phyloP scores from a whole-genome alignment of 805 yeast genomes.

The Spencermartinsiella europaea region DNA sequence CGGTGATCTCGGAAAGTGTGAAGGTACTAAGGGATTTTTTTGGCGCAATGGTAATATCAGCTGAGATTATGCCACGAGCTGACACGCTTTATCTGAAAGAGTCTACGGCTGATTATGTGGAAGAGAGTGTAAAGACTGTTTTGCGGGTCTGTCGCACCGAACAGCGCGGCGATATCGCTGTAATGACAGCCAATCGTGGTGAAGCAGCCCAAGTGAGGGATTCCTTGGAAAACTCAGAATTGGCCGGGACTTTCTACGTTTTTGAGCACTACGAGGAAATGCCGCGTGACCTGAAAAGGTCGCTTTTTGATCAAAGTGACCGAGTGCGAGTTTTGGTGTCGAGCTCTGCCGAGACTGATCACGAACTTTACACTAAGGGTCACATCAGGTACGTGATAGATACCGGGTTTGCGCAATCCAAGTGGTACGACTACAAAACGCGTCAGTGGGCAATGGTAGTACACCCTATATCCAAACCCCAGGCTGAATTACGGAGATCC shows the following conservation, averaged over 20 bases:
- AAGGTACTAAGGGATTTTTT: slow-evolving; percentile 1
- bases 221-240: slow-evolving; percentile 17
- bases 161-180: slow-evolving; percentile 52
- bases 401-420: slow-evolving; percentile 68
- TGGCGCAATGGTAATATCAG: neutral
- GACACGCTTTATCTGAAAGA: slow-evolving; percentile 55
- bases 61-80: neutral
- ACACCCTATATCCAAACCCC: slow-evolving; percentile 50
- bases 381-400: slow-evolving; percentile 55
- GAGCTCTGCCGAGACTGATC: slow-evolving; percentile 2
- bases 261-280: slow-evolving; percentile 45
- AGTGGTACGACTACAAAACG: slow-evolving; percentile 53
- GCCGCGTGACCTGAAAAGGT: slow-evolving; percentile 27
- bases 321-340: neutral
- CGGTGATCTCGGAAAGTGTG: neutral
- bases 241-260: slow-evolving; percentile 39
- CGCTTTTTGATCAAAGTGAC: neutral
- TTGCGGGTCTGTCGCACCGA: slow-evolving; percentile 33
- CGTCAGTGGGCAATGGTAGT: slow-evolving; percentile 47
- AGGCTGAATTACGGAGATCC: slow-evolving; percentile 40
- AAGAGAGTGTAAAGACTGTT: slow-evolving; percentile 65
- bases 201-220: slow-evolving; percentile 44
- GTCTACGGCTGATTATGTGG: slow-evolving; percentile 68
- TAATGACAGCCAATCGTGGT: slow-evolving; percentile 86
- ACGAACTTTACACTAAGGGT: neutral